phyloP scores from a whole-genome alignment of 306 rosid species.

The Vigna radiata region DNA sequence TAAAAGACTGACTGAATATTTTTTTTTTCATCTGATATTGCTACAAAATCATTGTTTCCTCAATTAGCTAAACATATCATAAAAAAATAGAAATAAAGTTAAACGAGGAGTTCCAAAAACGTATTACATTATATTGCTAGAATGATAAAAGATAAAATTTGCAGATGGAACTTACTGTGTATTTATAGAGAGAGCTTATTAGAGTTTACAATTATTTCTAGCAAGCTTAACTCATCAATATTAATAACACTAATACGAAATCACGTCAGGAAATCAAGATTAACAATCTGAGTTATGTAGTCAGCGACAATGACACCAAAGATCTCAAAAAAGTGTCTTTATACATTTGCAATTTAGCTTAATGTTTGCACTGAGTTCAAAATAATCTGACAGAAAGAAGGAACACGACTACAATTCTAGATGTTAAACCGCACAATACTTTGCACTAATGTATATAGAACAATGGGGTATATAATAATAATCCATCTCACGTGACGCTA shows the following conservation, averaged over 20 bases:
- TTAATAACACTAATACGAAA: not conserved
- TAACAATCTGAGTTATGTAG: not conserved
- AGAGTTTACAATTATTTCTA: no score
- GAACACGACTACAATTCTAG: slow-evolving; percentile 19
- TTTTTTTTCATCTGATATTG: not conserved
- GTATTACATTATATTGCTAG: not conserved
- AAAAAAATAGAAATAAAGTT: no score
- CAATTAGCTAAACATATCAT: not conserved
- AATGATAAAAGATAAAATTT: not conserved
- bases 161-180: not conserved
- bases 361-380: not conserved
- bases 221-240: not conserved
- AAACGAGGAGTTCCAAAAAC: no score
- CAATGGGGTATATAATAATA: slow-evolving; percentile 29
- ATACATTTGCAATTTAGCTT: not conserved
- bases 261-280: no score
- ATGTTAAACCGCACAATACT: slow-evolving; percentile 20
- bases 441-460: slow-evolving; percentile 36
- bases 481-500: slow-evolving; percentile 37
- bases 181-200: not conserved
- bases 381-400: not conserved
- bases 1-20: no score
- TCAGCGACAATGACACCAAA: not conserved
- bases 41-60: not conserved
- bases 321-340: not conserved